A percentile compares a stretch with the other conserved stretches of the same genome.
Conservation (phyloP, 2,329 filamentous ascomycete species). For the Pyrenophora seminiperda region DNA sequence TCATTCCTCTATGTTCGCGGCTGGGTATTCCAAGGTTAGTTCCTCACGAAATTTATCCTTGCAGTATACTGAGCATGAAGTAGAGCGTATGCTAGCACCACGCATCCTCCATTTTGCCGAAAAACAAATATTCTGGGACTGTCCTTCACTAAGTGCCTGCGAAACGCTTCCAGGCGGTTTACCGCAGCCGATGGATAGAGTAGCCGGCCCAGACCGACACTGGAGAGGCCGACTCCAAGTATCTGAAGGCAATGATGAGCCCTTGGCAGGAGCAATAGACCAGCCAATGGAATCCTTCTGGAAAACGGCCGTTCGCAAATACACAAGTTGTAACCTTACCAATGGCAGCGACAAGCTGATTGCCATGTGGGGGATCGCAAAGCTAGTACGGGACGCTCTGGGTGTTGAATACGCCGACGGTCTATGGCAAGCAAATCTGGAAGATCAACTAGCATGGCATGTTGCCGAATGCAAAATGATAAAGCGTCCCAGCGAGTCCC, state of each 20-base stretch:
- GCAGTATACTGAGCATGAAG: neutral
- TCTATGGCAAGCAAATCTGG: slow-evolving; percentile 30
- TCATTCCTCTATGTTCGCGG: slow-evolving; percentile 26
- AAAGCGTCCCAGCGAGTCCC: slow-evolving; percentile 17
- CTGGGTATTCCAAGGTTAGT: slow-evolving; percentile 41
- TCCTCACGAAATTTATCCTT: too few relatives aligned
- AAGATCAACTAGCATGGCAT: slow-evolving; percentile 36
- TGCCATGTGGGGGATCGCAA: slow-evolving; percentile 40
- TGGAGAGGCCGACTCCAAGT: slow-evolving; percentile 34
- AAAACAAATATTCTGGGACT: slow-evolving; percentile 39
- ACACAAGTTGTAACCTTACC: slow-evolving; percentile 31
- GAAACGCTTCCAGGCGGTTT: slow-evolving; percentile 32
- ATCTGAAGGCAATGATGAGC: slow-evolving; percentile 5
- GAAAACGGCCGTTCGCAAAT: slow-evolving; percentile 29
- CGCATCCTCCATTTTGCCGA: slow-evolving; percentile 34
- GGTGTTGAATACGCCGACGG: slow-evolving; percentile 27
- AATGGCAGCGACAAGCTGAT: slow-evolving; percentile 27
- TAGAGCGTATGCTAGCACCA: slow-evolving; percentile 37
- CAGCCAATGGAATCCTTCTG: slow-evolving; percentile 30
- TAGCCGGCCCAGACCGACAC: slow-evolving; percentile 26
- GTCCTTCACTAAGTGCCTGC: slow-evolving; percentile 27
- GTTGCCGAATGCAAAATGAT: slow-evolving; percentile 18
- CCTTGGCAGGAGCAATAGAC: slow-evolving; percentile 25
- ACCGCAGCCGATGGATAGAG: slow-evolving; percentile 24
- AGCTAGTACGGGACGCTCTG: slow-evolving; percentile 30